Conservation (phyloP, 768 basidiomycete species). For the Clavaria fumosa region DNA sequence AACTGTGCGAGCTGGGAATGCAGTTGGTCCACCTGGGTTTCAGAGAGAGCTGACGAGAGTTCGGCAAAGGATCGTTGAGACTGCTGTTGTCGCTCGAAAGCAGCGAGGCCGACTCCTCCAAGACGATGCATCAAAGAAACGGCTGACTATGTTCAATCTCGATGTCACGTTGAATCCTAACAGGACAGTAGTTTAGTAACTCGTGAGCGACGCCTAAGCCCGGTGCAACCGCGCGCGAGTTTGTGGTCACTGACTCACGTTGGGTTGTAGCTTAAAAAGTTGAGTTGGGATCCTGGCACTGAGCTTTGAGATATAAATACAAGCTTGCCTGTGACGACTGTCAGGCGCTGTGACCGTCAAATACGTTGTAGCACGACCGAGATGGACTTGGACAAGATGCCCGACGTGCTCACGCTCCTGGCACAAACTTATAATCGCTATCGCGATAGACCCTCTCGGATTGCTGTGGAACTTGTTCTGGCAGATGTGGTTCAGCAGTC, state of each 20-base stretch:
- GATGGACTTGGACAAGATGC: slow-evolving; percentile 37
- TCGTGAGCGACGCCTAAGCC: too few relatives aligned
- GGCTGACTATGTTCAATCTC: too few relatives aligned
- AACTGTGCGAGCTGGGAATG: slow-evolving; percentile 74
- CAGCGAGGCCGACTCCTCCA: slow-evolving; percentile 77
- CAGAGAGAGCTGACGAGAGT: slow-evolving; percentile 66
- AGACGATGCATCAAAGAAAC: slow-evolving; percentile 61
- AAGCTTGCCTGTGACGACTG: too few relatives aligned
- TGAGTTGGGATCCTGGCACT: too few relatives aligned
- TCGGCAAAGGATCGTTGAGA: slow-evolving; percentile 67
- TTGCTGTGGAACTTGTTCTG: slow-evolving; percentile 58
- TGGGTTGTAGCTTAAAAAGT: too few relatives aligned
- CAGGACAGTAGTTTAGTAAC: too few relatives aligned
- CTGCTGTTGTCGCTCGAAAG: slow-evolving; percentile 77
- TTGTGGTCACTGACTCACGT: too few relatives aligned
- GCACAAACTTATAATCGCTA: slow-evolving; percentile 70
- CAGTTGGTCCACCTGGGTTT: slow-evolving; percentile 62
- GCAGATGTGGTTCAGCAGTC: slow-evolving; percentile 53
- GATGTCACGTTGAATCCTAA: too few relatives aligned
- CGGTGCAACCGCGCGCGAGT: too few relatives aligned
- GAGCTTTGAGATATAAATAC: too few relatives aligned
- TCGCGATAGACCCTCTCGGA: slow-evolving; percentile 51
- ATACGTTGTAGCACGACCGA: too few relatives aligned
- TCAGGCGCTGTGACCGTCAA: too few relatives aligned
- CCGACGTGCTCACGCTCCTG: slow-evolving; percentile 61